Percentiles rank a stretch among this genome's conserved stretches.
Conservation (phyloP, 768 basidiomycete species). For the Trametes punicea region DNA sequence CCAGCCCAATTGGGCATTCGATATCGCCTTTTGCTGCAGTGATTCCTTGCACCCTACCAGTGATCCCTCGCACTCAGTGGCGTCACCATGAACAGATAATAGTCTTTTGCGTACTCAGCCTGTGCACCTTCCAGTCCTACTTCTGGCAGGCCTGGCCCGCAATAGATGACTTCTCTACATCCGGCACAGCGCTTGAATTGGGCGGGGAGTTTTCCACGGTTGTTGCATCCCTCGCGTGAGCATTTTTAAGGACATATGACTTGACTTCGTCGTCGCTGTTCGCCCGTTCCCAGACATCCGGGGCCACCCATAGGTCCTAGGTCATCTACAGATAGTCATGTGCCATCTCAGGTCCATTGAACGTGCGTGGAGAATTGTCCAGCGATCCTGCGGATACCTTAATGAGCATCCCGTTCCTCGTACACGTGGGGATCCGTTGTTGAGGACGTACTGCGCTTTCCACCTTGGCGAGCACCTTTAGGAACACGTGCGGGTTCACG, state of each 20-base stretch:
- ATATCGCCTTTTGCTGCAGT: constrained; percentile 12
- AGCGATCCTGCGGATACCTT: constrained; percentile 26
- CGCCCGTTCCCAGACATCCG: constrained; percentile 43
- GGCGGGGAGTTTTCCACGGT: constrained; percentile 32
- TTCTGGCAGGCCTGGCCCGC: constrained; percentile 31
- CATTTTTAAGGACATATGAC: constrained; percentile 35
- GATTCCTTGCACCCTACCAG: constrained; percentile 14
- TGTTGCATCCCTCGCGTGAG: constrained; percentile 30
- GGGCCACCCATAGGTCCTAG: constrained; percentile 44
- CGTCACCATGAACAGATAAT: neutral
- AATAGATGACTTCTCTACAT: constrained; percentile 35
- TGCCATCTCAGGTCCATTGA: constrained; percentile 41
- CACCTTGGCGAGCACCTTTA: constrained; percentile 38
- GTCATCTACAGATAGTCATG: constrained; percentile 46
- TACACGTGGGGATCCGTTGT: neutral
- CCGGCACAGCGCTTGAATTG: constrained; percentile 41
- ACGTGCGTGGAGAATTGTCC: constrained; percentile 28
- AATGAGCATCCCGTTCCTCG: neutral
- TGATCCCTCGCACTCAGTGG: neutral
- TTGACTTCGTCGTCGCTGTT: constrained; percentile 35
- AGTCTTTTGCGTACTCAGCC: constrained; percentile 18
- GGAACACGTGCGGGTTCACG: constrained; percentile 34
- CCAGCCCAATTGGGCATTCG: constrained; percentile 11
- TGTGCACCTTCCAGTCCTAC: constrained; percentile 31
- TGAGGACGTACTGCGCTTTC: constrained; percentile 35